Percentiles rank a stretch among this genome's conserved stretches.
These are phyloP conservation scores for Plasmopara muralis DNA, from an alignment of 352 stramenopile species.

Conservation along the genomic window DNA sequence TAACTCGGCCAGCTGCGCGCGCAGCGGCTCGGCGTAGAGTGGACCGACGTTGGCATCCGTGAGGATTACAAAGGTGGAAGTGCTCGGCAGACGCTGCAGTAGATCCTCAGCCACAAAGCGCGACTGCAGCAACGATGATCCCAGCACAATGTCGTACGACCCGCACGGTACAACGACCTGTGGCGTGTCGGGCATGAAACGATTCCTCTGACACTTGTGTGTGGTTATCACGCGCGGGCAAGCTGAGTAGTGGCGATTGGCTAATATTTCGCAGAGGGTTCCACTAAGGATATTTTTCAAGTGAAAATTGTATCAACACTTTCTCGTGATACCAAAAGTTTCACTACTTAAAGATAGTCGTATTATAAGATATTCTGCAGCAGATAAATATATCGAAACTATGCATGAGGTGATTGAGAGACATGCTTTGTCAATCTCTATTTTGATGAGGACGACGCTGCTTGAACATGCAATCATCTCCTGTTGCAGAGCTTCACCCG, in stretches of 20 bases:
- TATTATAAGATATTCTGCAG: too few relatives aligned
- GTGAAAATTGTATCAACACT: too few relatives aligned
- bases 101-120: slow-evolving; percentile 62
- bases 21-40: slow-evolving; percentile 64
- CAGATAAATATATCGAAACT: too few relatives aligned
- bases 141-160: slow-evolving; percentile 77
- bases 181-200: slow-evolving; percentile 5
- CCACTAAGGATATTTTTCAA: too few relatives aligned
- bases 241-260: neutral
- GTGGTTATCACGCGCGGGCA: neutral
- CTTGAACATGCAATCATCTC: too few relatives aligned
- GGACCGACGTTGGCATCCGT: slow-evolving; percentile 70
- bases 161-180: slow-evolving; percentile 58
- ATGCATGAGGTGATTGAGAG: too few relatives aligned
- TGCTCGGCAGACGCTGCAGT: slow-evolving; percentile 38
- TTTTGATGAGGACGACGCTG: too few relatives aligned
- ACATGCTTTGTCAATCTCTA: too few relatives aligned
- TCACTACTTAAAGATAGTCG: too few relatives aligned
- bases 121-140: slow-evolving; percentile 53
- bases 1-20: slow-evolving; percentile 37
- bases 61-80: slow-evolving; percentile 77
- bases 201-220: neutral
- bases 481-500: too few relatives aligned
- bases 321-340: too few relatives aligned
- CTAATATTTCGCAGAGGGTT: too few relatives aligned